Conservation (phyloP, 164 flowering plant genomes). For the Nymphaea thermarum region DNA sequence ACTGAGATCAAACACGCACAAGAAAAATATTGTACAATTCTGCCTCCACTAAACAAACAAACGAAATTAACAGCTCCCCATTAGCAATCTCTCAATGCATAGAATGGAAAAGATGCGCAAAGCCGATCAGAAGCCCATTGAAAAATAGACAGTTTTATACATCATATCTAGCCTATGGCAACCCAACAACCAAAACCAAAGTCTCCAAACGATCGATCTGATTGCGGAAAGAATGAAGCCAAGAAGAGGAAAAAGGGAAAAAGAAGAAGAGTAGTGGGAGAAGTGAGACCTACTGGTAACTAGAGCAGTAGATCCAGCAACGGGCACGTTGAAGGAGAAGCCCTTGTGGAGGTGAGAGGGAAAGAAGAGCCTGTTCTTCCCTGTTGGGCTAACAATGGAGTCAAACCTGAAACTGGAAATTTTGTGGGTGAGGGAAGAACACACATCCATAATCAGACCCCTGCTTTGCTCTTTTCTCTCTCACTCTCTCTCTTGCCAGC, state of each 20-base stretch:
- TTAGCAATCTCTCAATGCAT: too few species aligned
- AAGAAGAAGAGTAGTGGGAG: background rate
- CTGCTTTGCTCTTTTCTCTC: background rate
- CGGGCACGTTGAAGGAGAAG: background rate
- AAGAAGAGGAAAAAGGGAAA: background rate
- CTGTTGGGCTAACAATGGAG: background rate
- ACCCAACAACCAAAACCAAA: background rate
- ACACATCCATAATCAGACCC: background rate
- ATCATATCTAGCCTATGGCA: background rate
- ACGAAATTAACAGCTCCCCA: too few species aligned
- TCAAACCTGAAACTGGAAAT: background rate
- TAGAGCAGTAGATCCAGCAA: background rate
- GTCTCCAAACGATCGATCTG: background rate
- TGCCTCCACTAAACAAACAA: too few species aligned
- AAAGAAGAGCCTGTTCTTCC: background rate
- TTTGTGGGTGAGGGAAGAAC: background rate
- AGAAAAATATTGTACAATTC: too few species aligned
- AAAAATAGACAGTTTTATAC: too few species aligned
- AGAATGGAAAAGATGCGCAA: too few species aligned
- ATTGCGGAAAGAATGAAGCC: background rate
- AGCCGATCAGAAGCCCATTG: too few species aligned
- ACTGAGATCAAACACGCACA: too few species aligned
- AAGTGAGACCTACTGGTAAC: background rate
- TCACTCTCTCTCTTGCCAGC: background rate
- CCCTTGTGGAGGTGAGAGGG: background rate